Evolutionary conservation across 306 rosid species (phyloP).

Genomic region (Benincasa hispida): DNA sequence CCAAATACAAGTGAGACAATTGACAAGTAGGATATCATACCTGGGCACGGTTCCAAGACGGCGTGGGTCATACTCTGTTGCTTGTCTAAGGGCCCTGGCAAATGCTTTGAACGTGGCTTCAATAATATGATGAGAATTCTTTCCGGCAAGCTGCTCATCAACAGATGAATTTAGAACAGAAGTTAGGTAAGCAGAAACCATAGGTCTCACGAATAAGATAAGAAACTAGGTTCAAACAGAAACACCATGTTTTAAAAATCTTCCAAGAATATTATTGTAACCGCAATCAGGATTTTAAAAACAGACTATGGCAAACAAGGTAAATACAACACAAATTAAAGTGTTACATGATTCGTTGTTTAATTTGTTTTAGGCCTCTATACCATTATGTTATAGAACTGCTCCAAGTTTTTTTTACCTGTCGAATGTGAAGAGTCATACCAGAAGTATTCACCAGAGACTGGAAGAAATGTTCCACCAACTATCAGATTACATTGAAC

Average conservation of each 20-base stretch:
- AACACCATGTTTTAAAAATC: background rate
- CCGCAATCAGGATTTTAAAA: background rate
- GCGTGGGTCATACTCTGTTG: constrained; percentile 70
- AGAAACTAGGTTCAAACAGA: background rate
- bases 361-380: background rate
- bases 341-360: background rate
- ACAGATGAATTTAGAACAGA: background rate
- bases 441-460: constrained; percentile 93
- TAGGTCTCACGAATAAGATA: background rate
- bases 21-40: constrained; percentile 25
- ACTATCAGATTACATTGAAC: constrained; percentile 19
- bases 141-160: constrained; percentile 59
- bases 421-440: constrained; percentile 89
- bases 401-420: constrained; percentile 39
- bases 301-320: background rate
- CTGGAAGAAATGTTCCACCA: constrained; percentile 98
- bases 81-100: constrained; percentile 95
- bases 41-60: constrained; percentile 78
- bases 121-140: constrained; percentile 86
- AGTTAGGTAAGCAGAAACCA: background rate
- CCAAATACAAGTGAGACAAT: background rate
- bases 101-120: constrained; percentile 98
- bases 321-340: background rate
- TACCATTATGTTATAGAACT: background rate
- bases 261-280: background rate